Percentiles rank a stretch among this genome's conserved stretches.
These are phyloP conservation scores for Raffaelea ambrosiae DNA, from an alignment of 2,329 filamentous ascomycete genomes.

Conservation along the genomic window DNA sequence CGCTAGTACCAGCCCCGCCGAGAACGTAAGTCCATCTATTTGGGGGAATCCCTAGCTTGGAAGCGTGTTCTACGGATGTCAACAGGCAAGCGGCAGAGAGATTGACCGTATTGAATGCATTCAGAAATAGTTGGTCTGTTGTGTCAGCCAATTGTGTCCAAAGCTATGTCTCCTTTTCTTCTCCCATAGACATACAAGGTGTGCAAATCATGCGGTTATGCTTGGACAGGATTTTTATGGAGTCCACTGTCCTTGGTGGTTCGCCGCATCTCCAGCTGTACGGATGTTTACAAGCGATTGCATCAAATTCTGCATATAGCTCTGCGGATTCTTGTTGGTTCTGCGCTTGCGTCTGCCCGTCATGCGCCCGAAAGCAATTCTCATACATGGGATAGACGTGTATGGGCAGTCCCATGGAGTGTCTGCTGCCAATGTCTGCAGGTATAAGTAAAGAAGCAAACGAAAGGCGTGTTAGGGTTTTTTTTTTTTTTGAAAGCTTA, in stretches of 20 bases:
- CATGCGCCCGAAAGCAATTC: conserved; percentile 7
- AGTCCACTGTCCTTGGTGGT: not conserved
- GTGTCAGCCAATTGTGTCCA: not conserved
- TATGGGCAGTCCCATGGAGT: conserved; percentile 7
- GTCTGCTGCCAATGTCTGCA: conserved; percentile 4
- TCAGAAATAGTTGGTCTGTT: conserved; percentile 6
- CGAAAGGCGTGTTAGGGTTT: not conserved
- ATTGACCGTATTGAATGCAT: conserved; percentile 11
- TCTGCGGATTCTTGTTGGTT: conserved; percentile 7
- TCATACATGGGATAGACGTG: conserved; percentile 11
- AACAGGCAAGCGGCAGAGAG: conserved; percentile 7
- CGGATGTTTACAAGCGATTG: conserved; percentile 3
- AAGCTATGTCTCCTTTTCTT: no score
- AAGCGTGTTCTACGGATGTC: conserved; percentile 7
- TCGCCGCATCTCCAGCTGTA: conserved; percentile 9
- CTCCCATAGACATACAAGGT: not conserved
- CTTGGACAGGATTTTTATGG: conserved; percentile 2
- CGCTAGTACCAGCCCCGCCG: conserved; percentile 9
- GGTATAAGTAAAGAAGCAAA: no score
- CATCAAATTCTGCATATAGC: conserved; percentile 9
- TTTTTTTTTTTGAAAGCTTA: no score
- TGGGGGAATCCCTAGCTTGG: conserved; percentile 4
- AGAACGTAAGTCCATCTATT: conserved; percentile 5
- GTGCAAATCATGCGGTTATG: conserved; percentile 10
- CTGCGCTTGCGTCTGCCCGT: conserved; percentile 4